Percentiles rank a stretch among this genome's conserved stretches.
phyloP scores from a whole-genome alignment of 768 basidiomycete species.

The Cystofilobasidium capitatum region DNA sequence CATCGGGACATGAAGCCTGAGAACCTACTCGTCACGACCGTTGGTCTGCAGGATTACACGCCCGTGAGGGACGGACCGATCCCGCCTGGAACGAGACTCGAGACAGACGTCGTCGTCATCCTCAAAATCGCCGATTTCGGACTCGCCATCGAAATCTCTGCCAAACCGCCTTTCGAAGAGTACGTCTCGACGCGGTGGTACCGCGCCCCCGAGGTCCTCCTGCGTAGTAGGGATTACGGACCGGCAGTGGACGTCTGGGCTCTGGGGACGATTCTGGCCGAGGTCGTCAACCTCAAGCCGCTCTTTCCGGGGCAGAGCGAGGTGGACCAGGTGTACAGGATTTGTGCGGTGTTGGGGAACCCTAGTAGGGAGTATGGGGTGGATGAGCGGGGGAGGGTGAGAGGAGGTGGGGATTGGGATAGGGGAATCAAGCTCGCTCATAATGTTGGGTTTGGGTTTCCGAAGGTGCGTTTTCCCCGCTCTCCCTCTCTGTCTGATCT shows the following conservation, averaged over 20 bases:
- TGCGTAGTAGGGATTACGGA: slow-evolving; percentile 84
- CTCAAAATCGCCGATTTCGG: slow-evolving; percentile 99
- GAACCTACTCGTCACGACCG: slow-evolving; percentile 95
- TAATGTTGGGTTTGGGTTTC: slow-evolving; percentile 75
- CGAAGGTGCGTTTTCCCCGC: slow-evolving; percentile 53
- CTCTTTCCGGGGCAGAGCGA: slow-evolving; percentile 90
- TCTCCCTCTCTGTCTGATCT: neutral
- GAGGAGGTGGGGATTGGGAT: slow-evolving; percentile 83
- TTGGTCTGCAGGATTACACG: slow-evolving; percentile 84
- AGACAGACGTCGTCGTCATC: slow-evolving; percentile 90
- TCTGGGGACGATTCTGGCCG: slow-evolving; percentile 94
- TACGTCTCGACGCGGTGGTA: slow-evolving; percentile 99
- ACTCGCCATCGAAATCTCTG: slow-evolving; percentile 78
- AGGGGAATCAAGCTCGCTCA: slow-evolving; percentile 79
- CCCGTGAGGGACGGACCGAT: slow-evolving; percentile 48
- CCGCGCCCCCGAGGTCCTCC: slow-evolving; percentile 90
- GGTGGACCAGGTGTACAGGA: slow-evolving; percentile 80
- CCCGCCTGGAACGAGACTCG: slow-evolving; percentile 45
- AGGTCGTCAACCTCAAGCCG: slow-evolving; percentile 86
- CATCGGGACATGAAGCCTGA: slow-evolving; percentile 99
- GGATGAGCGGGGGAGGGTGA: slow-evolving; percentile 55
- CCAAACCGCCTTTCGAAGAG: slow-evolving; percentile 89
- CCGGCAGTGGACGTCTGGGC: slow-evolving; percentile 99
- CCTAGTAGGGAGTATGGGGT: slow-evolving; percentile 72
- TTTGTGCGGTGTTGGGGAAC: slow-evolving; percentile 88